A percentile compares a stretch with the other conserved stretches of the same genome.
Conservation (phyloP, 1,284 basidiomycete species). For the Marasmius tenuissimus region DNA sequence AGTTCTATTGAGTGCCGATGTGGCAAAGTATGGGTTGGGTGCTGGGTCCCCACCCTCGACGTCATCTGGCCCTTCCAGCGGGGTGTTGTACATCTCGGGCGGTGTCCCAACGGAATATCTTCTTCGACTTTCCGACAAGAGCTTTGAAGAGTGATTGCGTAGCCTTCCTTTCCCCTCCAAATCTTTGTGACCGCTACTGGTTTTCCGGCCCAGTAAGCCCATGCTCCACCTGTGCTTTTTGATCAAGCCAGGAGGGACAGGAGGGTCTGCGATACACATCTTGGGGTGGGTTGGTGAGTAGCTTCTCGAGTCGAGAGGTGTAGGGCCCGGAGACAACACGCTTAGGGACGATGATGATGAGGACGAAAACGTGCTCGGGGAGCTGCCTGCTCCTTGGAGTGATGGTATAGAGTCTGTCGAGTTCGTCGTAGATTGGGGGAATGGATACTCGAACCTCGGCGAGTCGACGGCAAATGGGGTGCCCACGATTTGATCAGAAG, state of each 20-base stretch:
- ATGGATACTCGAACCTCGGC: constrained; percentile 17
- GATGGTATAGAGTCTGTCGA: neutral
- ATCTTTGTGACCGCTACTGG: neutral
- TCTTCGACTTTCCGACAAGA: neutral
- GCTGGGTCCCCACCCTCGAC: neutral
- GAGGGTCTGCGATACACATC: constrained; percentile 26
- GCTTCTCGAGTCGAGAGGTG: constrained; percentile 1
- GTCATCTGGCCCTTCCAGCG: neutral
- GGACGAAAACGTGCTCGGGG: neutral
- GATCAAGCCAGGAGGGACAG: constrained; percentile 29
- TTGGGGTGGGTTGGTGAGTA: constrained; percentile 30
- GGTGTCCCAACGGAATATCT: neutral
- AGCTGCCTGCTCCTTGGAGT: neutral
- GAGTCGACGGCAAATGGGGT: constrained; percentile 16
- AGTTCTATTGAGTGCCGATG: neutral
- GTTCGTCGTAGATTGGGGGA: constrained; percentile 7
- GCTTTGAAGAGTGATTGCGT: neutral
- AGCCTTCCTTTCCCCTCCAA: neutral
- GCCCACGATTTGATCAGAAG: constrained; percentile 17
- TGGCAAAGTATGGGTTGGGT: neutral
- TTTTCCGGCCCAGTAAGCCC: neutral
- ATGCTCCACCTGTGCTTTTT: constrained; percentile 27
- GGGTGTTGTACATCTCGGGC: neutral
- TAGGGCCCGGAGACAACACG: neutral
- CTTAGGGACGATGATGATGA: neutral